Evolutionary conservation across 2,329 filamentous ascomycete genomes (phyloP).

Genomic region (Hysterium pulicare): DNA sequence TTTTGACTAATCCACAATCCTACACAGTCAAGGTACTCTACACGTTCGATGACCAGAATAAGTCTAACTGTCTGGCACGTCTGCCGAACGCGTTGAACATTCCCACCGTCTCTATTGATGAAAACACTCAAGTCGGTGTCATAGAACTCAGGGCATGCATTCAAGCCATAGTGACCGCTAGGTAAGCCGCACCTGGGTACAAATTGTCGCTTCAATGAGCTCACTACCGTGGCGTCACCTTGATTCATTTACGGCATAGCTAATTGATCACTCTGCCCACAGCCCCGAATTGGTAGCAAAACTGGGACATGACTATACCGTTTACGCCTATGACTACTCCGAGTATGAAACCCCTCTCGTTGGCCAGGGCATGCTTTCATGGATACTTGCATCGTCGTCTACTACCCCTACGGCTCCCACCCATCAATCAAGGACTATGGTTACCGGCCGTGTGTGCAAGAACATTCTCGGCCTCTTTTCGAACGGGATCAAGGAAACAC

Average conservation of each 20-base stretch:
- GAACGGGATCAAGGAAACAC: constrained; percentile 77
- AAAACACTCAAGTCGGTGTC: constrained; percentile 76
- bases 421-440: constrained; percentile 64
- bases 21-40: constrained; percentile 88
- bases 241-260: not conserved
- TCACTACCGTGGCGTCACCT: no score
- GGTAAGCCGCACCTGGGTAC: constrained; percentile 38
- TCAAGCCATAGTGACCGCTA: constrained; percentile 69
- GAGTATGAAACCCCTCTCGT: constrained; percentile 91
- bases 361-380: constrained; percentile 92
- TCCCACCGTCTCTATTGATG: constrained; percentile 77
- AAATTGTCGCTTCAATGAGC: not conserved
- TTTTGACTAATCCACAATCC: constrained; percentile 15
- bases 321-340: constrained; percentile 95
- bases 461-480: constrained; percentile 82
- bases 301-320: constrained; percentile 80
- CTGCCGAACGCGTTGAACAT: constrained; percentile 76
- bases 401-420: constrained; percentile 52
- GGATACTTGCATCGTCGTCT: constrained; percentile 65
- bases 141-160: constrained; percentile 85
- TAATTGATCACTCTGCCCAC: constrained; percentile 33
- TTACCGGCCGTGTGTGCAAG: constrained; percentile 86
- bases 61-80: constrained; percentile 84
- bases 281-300: constrained; percentile 83
- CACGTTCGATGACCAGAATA: constrained; percentile 86